Conservation (phyloP, 1,284 basidiomycete genomes). For the Sporisorium scitamineum region DNA sequence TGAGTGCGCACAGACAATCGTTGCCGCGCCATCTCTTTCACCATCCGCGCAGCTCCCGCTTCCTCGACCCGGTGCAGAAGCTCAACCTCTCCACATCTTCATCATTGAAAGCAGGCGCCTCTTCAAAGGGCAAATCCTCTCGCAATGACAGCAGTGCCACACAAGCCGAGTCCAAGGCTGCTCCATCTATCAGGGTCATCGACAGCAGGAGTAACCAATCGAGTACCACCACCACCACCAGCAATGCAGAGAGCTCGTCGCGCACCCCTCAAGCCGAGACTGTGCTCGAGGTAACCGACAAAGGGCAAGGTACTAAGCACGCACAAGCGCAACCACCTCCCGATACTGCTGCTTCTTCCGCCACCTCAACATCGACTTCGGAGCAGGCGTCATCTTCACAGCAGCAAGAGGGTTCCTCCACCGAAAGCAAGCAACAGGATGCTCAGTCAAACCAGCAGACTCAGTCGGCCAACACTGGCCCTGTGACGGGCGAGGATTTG, state of each 20-base stretch:
- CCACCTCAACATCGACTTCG: slow-evolving; percentile 7
- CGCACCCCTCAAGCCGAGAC: slow-evolving; percentile 20
- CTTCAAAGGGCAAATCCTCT: slow-evolving; percentile 7
- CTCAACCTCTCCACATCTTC: slow-evolving; percentile 23
- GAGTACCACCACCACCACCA: neutral
- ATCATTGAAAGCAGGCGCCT: neutral
- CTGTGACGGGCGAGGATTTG: slow-evolving; percentile 49
- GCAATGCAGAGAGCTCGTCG: slow-evolving; percentile 5
- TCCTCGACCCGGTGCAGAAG: slow-evolving; percentile 10
- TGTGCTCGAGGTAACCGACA: slow-evolving; percentile 22
- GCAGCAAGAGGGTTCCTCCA: slow-evolving; percentile 7
- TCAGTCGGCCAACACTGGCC: slow-evolving; percentile 17
- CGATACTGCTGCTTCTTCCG: neutral
- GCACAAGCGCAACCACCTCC: slow-evolving; percentile 2
- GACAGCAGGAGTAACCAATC: slow-evolving; percentile 21
- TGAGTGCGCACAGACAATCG: slow-evolving; percentile 17
- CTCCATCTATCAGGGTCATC: slow-evolving; percentile 16
- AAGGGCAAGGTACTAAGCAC: neutral
- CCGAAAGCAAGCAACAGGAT: slow-evolving; percentile 17
- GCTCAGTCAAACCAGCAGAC: slow-evolving; percentile 6
- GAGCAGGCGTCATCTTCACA: slow-evolving; percentile 8
- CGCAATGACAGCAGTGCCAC: neutral
- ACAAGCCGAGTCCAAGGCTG: neutral
- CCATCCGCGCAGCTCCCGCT: slow-evolving; percentile 24
- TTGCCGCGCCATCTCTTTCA: slow-evolving; percentile 33